phyloP scores from a whole-genome alignment of 345 rosid species.

The Corymbia maculata region DNA sequence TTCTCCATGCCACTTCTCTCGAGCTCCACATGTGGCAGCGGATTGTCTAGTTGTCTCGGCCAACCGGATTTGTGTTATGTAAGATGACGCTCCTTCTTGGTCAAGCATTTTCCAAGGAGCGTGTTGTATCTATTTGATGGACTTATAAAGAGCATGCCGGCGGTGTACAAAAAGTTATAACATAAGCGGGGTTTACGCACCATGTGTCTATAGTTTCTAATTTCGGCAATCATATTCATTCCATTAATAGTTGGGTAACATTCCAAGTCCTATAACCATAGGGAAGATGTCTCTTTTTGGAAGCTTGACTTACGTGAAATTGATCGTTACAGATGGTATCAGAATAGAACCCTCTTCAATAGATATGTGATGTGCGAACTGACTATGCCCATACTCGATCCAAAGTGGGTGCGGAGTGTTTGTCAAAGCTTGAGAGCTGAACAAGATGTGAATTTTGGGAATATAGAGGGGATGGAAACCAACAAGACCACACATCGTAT shows the following conservation, averaged over 20 bases:
- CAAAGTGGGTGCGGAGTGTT: not conserved
- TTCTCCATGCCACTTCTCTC: not conserved
- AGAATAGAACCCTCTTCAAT: accelerated
- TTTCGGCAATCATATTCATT: not conserved
- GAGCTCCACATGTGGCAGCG: not conserved
- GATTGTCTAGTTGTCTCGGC: not conserved
- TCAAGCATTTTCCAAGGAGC: not conserved
- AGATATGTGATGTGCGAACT: not conserved
- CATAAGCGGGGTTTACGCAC: not conserved
- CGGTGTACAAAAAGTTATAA: not conserved
- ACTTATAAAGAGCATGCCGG: not conserved
- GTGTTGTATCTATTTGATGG: not conserved
- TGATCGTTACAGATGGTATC: not conserved
- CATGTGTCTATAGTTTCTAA: not conserved
- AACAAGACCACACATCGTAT: not conserved
- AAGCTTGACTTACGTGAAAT: not conserved
- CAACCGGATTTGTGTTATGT: not conserved
- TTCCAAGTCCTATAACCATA: accelerated
- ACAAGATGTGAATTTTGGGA: not conserved
- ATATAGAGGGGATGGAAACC: not conserved
- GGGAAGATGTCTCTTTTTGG: not conserved
- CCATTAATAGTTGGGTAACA: not conserved
- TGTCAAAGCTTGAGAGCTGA: not conserved
- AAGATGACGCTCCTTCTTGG: not conserved
- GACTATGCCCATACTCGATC: not conserved